Evolutionary conservation across 2,329 filamentous ascomycete species (phyloP).

Genomic region (Claviceps capensis): DNA sequence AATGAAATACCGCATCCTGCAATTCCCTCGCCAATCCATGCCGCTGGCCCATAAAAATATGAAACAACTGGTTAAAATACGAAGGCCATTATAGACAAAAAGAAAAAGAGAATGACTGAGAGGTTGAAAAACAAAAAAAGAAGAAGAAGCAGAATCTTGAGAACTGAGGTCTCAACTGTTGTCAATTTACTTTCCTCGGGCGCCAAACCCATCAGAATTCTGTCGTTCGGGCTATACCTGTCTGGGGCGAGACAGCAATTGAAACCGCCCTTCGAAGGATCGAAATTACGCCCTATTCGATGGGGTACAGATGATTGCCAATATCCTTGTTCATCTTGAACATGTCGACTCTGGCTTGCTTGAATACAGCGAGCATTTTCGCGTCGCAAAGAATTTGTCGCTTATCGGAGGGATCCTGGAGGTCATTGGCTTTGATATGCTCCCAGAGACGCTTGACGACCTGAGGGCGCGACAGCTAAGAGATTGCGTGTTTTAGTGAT

Average conservation of each 20-base stretch:
- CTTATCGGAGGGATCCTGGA: conserved; percentile 85
- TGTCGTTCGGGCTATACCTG: neutral
- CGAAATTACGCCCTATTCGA: conserved; percentile 48
- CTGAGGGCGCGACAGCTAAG: conserved; percentile 77
- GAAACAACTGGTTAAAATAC: neutral
- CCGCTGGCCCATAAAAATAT: conserved; percentile 3
- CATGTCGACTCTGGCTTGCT: conserved; percentile 86
- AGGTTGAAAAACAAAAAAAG: neutral
- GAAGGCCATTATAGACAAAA: neutral
- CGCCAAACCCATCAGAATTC: conserved; percentile 5
- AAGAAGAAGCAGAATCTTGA: neutral
- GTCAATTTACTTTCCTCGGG: conserved; percentile 4
- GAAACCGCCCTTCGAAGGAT: neutral
- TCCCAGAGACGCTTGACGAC: conserved; percentile 95
- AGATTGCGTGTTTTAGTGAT: neutral
- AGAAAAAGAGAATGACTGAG: neutral
- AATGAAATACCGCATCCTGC: neutral
- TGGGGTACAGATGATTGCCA: conserved; percentile 74
- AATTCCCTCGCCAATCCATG: conserved; percentile 6
- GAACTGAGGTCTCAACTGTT: neutral
- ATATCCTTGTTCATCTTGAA: conserved; percentile 99
- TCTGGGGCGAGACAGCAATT: neutral
- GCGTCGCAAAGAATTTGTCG: conserved; percentile 91
- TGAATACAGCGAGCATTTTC: conserved; percentile 82
- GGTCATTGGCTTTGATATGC: conserved; percentile 75